Evolutionary conservation across 225 moss, liverwort and hornwort species (phyloP), one percentile per base, ranked within the genome.

Genomic region (Lunularia cruciata): DNA sequence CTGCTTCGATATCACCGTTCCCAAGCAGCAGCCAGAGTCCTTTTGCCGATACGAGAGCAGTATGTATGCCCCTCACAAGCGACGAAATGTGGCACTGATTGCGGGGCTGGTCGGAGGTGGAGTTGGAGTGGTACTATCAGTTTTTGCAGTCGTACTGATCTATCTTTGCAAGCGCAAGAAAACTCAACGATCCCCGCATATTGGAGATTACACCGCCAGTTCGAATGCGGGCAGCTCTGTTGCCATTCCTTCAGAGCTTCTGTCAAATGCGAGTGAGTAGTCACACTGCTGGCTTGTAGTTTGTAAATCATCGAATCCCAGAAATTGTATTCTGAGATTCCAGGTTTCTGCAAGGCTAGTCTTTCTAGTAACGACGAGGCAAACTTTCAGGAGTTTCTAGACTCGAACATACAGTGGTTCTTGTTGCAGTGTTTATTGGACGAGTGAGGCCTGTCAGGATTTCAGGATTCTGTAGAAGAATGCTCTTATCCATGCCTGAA

Each of bases 211-310:
- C 64, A 78, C 82, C 30, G 78, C 78, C n/a, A 80, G 80, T 19
- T 90, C 96, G 40, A 91, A 87, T 36, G 83, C 86, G 6, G 86
- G 90, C 53, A 75, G 81, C 68, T 83, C 82, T 26, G 73, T 77
- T 12, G 82, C 84, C 57, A 89, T 98, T 65, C 96, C 96, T 0
- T 93, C 93, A 0, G 93, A 98, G 76, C 69, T 98, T 47, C 91
- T 98, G 67, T 85, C 90, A 33, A 98, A 93, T 79, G 96, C 96
- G 37, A 86, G 95, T 95, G 86, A 65, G 65, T 12, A 42, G 12
- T 42, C 42, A 42, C 42, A 42, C 42, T 6, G n/a, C n/a, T n/a
- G n/a, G n/a, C n/a, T n/a, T n/a, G n/a, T n/a, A 14, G 79, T 76
- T 1, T 40, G 40, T 13, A 6, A 40, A 40, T 13, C 40, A 40